A percentile compares a stretch with the other conserved stretches of the same genome.
These are phyloP conservation scores for Luvunga scandens DNA, from an alignment of 345 rosid species.

Conservation along the genomic window DNA sequence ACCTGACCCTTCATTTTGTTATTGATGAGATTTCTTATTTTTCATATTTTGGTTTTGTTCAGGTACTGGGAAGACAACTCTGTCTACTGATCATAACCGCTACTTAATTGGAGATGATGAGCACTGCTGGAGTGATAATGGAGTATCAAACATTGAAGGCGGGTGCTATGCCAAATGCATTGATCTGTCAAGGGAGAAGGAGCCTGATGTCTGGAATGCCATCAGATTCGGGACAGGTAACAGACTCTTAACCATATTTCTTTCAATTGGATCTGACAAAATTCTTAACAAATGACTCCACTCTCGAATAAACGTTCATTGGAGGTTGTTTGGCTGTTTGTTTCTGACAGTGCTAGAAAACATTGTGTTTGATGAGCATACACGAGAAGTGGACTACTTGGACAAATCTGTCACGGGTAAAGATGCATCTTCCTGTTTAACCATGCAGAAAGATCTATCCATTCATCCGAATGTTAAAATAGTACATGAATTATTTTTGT, in stretches of 20 bases:
- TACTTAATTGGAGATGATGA: constrained; percentile 94
- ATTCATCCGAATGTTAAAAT: no score
- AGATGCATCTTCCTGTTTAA: neutral
- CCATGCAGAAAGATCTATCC: neutral
- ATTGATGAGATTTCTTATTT: neutral
- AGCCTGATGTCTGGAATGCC: constrained; percentile 95
- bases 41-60: constrained; percentile 3
- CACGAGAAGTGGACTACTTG: constrained; percentile 72
- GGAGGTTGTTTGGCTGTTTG: neutral
- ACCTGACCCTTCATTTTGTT: neutral
- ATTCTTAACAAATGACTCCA: neutral
- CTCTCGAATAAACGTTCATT: no score
- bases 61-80: constrained; percentile 96
- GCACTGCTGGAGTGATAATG: constrained; percentile 88
- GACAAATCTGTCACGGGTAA: constrained; percentile 90
- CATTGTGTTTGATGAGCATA: constrained; percentile 91
- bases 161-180: constrained; percentile 98
- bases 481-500: no score
- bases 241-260: neutral
- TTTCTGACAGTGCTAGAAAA: constrained; percentile 76
- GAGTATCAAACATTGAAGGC: constrained; percentile 95
- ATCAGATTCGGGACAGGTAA: constrained; percentile 91
- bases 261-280: neutral
- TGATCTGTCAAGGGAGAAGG: constrained; percentile 84
- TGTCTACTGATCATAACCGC: constrained; percentile 90